phyloP scores from a whole-genome alignment of 78 protist genomes.

The Dictyostelium capitatum region DNA sequence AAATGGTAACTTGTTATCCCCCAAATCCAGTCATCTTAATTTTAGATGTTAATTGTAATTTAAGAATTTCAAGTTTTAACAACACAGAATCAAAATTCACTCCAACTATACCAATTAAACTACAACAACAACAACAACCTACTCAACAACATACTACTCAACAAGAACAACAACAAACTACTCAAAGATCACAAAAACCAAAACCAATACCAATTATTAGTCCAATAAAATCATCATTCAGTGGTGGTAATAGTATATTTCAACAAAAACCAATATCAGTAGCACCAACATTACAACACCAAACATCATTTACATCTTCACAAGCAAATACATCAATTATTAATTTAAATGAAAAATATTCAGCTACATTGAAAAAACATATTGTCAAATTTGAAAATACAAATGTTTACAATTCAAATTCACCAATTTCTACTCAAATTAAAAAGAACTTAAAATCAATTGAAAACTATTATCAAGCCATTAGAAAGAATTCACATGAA shows the following conservation, averaged over 20 bases:
- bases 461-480: not conserved
- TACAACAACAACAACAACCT: not conserved
- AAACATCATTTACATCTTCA: not conserved
- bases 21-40: not conserved
- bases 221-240: slow-evolving; percentile 13
- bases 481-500: not conserved
- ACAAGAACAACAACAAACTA: not conserved
- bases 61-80: not conserved
- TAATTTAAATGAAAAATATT: not conserved
- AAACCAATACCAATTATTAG: not conserved
- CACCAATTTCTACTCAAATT: not conserved
- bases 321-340: not conserved
- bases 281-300: not conserved
- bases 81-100: not conserved
- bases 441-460: slow-evolving; percentile 17
- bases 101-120: not conserved
- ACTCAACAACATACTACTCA: not conserved
- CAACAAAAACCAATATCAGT: not conserved
- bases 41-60: not conserved
- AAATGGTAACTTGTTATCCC: not conserved
- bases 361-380: not conserved
- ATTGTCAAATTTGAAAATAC: not conserved
- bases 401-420: not conserved
- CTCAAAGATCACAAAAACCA: slow-evolving; percentile 14
- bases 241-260: not conserved